Conservation (phyloP, 2,329 filamentous ascomycete species). For the Talaromyces sp. region DNA sequence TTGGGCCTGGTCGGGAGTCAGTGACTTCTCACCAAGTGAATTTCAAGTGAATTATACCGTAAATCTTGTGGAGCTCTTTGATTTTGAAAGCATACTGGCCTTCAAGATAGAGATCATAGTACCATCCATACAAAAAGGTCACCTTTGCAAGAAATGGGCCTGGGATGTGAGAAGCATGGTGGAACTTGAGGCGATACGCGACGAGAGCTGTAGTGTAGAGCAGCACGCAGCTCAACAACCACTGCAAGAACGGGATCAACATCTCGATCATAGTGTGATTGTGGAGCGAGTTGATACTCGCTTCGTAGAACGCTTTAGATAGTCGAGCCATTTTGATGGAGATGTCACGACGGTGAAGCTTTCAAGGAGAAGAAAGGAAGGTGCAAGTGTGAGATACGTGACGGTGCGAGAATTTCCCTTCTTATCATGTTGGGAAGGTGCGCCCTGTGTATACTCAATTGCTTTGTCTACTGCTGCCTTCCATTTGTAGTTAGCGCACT, state of each 20-base stretch:
- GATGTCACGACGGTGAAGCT: neutral
- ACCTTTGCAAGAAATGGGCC: slow-evolving; percentile 34
- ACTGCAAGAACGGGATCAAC: neutral
- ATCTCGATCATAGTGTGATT: neutral
- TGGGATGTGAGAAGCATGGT: slow-evolving; percentile 32
- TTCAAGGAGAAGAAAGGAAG: neutral
- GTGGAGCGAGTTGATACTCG: neutral
- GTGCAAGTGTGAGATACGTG: neutral
- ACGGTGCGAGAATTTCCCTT: neutral
- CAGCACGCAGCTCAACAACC: neutral
- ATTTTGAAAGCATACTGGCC: slow-evolving; percentile 28
- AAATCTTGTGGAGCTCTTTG: slow-evolving; percentile 28
- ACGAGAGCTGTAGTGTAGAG: slow-evolving; percentile 12
- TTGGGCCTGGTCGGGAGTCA: slow-evolving; percentile 27
- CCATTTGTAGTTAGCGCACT: neutral
- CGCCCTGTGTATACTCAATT: neutral
- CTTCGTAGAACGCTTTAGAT: neutral
- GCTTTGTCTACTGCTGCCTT: neutral
- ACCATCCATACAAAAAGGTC: slow-evolving; percentile 31
- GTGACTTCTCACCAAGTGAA: slow-evolving; percentile 25
- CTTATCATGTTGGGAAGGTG: neutral
- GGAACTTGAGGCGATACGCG: slow-evolving; percentile 31
- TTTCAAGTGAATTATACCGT: slow-evolving; percentile 27
- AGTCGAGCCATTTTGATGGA: neutral
- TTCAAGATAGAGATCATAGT: slow-evolving; percentile 27